Conservation (phyloP, 2,329 filamentous ascomycete species). For the Escovopsis weberi region DNA sequence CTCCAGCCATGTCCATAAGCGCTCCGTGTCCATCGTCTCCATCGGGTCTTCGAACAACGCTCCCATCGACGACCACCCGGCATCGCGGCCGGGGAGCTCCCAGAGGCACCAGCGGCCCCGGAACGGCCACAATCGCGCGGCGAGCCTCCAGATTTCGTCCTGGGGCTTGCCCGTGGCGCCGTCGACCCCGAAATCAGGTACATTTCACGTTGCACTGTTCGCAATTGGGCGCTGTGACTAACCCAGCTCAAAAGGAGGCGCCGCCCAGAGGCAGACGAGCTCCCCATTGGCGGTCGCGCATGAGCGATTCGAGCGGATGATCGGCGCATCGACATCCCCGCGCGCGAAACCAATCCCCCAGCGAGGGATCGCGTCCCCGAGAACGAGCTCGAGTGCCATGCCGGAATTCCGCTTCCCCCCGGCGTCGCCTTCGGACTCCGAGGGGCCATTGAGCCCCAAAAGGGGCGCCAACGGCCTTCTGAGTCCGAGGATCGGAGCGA, state of each 20-base stretch:
- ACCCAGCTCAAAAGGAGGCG: conserved; percentile 4
- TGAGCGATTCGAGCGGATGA: conserved; percentile 28
- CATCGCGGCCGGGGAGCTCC: conserved; percentile 26
- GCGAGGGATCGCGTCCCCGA: conserved; percentile 21
- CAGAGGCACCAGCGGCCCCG: conserved; percentile 33
- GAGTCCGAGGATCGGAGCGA: conserved; percentile 22
- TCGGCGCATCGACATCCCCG: conserved; percentile 28
- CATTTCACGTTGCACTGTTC: conserved; percentile 18
- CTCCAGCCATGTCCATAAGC: conserved; percentile 48
- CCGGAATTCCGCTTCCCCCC: conserved; percentile 45
- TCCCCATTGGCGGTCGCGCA: conserved; percentile 41
- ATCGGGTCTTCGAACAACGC: conserved; percentile 41
- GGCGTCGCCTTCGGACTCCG: conserved; percentile 25
- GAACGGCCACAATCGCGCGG: conserved; percentile 60
- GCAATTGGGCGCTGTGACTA: not conserved
- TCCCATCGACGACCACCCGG: conserved; percentile 29
- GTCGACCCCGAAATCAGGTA: conserved; percentile 25
- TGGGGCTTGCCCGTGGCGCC: conserved; percentile 28
- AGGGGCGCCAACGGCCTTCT: conserved; percentile 21
- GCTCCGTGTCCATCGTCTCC: conserved; percentile 72
- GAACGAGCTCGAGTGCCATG: conserved; percentile 28
- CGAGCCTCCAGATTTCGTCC: conserved; percentile 59
- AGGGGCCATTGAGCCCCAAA: conserved; percentile 15
- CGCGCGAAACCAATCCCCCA: conserved; percentile 24
- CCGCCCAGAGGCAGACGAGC: conserved; percentile 25